Evolutionary conservation across 2,329 filamentous ascomycete species (phyloP), one percentile per base, ranked within the genome.

Genomic region (Rhytidhysteron rufulum): DNA sequence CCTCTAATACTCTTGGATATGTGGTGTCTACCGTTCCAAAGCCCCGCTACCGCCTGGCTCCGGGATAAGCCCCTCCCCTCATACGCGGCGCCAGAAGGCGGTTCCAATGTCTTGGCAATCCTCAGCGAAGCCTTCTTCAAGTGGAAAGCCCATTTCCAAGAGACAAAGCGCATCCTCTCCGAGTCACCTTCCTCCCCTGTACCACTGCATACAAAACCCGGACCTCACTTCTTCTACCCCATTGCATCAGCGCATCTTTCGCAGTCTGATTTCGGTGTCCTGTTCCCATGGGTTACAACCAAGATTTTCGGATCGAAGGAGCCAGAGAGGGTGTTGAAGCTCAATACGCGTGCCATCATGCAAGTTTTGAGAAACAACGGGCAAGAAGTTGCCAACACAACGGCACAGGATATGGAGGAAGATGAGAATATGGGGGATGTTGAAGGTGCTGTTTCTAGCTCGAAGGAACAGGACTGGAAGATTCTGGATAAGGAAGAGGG

Each of bases 271-370:
- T 94, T 93, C 52, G 88, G 86, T 25, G 69, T 93, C 18, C 67
- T 95, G 17, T 94, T 94, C 57, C 87, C 87, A 0, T 85, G 82
- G 75, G 49, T 75, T 2, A 74, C 72, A 7, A 69, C 68, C 34
- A 69, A 69, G 31, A 57, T 74, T 9, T 70, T 73, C 41, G 74
- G 75, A 40, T 72, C 71, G 0, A 68, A 95, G 69, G 59, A 89
- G 67, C 58, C 93, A 68, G 57, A 96, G 69, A 36, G 88, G 83
- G 58, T 95, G 80, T 66, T 95, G 77, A 57, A 93, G 67, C 71
- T 98, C 80, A 68, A 97, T 82, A 30, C 88, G 78, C 45, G 96
- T 66, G 46, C 96, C 75, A 54, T 96, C 65, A 66, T 96, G 82
- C 55, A 97, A 71, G 47, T 87, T 74, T 63, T 86, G 30, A 54